Percentiles rank a stretch among this genome's conserved stretches.
phyloP scores from a whole-genome alignment of 23 red algal genomes.

The Cyanidiococcus yangmingshanensis region DNA sequence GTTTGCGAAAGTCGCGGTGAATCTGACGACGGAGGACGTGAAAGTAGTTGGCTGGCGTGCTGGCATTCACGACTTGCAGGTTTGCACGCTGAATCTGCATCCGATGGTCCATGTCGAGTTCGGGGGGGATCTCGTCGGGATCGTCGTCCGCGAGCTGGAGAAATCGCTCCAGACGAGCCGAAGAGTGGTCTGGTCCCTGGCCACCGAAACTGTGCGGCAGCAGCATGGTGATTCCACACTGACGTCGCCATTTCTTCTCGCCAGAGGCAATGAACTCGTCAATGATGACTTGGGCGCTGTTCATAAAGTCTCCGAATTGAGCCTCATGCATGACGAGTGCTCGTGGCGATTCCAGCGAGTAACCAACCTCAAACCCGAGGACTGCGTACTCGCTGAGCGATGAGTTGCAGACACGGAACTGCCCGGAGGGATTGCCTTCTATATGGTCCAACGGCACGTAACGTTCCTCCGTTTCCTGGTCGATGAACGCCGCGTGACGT shows the following conservation, averaged over 20 bases:
- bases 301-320: conserved; percentile 97
- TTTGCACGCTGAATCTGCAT: conserved; percentile 82
- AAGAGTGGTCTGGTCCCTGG: conserved; percentile 97
- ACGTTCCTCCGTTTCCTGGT: conserved; percentile 52
- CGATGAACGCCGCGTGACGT: conserved; percentile 70
- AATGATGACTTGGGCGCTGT: conserved; percentile 97
- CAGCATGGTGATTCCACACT: conserved; percentile 77
- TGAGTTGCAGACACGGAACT: conserved; percentile 90
- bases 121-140: conserved; percentile 59
- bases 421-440: conserved; percentile 42
- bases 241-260: conserved; percentile 97
- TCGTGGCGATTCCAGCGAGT: conserved; percentile 82
- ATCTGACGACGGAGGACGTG: conserved; percentile 93
- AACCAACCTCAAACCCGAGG: conserved; percentile 92
- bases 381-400: conserved; percentile 93
- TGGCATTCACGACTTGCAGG: conserved; percentile 81
- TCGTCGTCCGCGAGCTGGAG: conserved; percentile 97
- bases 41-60: conserved; percentile 97
- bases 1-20: conserved; percentile 91
- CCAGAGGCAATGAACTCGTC: conserved; percentile 95
- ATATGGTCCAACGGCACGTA: conserved; percentile 77
- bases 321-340: conserved; percentile 95
- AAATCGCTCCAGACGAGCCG: conserved; percentile 77
- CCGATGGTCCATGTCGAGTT: conserved; percentile 50
- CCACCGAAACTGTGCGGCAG: conserved; percentile 96